Evolutionary conservation across 2,329 filamentous ascomycete species (phyloP).

Genomic region (Venturia effusa): DNA sequence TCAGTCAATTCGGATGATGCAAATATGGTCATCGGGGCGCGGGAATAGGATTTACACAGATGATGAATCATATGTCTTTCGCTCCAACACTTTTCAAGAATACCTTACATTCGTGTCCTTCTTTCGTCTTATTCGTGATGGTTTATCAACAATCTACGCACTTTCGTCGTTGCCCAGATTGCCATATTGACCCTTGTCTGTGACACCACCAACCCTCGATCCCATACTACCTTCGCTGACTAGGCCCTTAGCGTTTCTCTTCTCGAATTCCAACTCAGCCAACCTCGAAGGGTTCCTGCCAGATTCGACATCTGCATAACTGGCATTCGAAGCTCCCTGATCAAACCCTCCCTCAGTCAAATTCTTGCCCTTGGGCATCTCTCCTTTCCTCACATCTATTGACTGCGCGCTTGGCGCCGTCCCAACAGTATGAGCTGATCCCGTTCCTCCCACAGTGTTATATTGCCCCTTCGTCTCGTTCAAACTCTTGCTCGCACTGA

Average conservation of each 20-base stretch:
- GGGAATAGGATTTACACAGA: too few species aligned
- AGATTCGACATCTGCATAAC: slow-evolving; percentile 43
- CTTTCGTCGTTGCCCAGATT: neutral
- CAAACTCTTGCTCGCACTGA: slow-evolving; percentile 28
- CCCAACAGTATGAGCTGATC: slow-evolving; percentile 16
- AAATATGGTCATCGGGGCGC: too few species aligned
- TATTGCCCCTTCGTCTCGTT: slow-evolving; percentile 8
- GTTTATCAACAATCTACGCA: neutral
- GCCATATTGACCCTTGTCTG: slow-evolving; percentile 3
- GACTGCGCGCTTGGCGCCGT: slow-evolving; percentile 25
- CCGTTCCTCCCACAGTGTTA: neutral
- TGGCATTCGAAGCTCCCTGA: slow-evolving; percentile 32
- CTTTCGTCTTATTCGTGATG: too few species aligned
- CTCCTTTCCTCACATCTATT: neutral
- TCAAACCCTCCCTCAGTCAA: slow-evolving; percentile 36
- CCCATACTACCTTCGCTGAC: slow-evolving; percentile 14
- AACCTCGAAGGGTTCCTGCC: slow-evolving; percentile 40
- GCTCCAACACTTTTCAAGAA: too few species aligned
- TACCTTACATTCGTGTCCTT: too few species aligned
- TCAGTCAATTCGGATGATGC: too few species aligned
- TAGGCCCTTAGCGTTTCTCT: slow-evolving; percentile 23
- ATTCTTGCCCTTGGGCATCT: slow-evolving; percentile 39
- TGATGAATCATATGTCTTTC: too few species aligned
- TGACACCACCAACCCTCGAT: neutral
- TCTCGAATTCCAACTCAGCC: slow-evolving; percentile 31